Base-by-base conservation (phyloP, 1,284 basidiomycete species). In the Ceratobasidium sp. region DNA sequence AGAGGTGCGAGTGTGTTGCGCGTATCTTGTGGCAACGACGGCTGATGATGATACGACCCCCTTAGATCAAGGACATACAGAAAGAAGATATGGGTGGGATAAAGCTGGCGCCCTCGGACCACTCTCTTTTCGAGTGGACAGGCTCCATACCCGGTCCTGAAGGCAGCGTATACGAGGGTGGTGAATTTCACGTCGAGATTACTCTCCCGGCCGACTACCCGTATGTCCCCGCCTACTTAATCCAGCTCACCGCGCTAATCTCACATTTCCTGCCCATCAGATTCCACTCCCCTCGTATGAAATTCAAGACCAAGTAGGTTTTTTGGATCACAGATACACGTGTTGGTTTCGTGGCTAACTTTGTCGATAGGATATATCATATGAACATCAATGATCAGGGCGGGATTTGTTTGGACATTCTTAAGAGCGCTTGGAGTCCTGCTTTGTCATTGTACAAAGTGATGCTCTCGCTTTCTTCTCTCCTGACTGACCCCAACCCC, bases 401-500 rank as follows among this genome's bases (percentile, higher is more conserved):
- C 21, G 80, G 78, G 2, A 83, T 83, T 70, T 83, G 82, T 79
- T 70, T 76, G 58, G 76, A 74, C 47, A 74, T 76, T 49, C 61
- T 75, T 49, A 73, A 96, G 82, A 87, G 88, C 77, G 92, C 93
- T 77, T 96, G 94, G 95, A 95, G 93, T 0, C 94, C 95, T 1
- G 94, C 94, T 0, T 83, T 96, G 38, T 95, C 94, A 1, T 84
- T 96, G 49, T 95, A 93, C 85, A 96, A 96, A 84, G 92, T 96
- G 78, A 89, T 96, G 80, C 87, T 96, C 16, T 95, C 93, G 18
- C 86, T 96, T 4, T 94, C 92, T 0, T 94, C 93, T 0, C 86
- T 96, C 3, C 84, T 96, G 57, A 95, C 93, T 9, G 94, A 96
- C 77, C 94, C 94, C 0, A 96, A 96, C 82, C 94, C 94, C 0